These are phyloP conservation scores for Fusarium gaditjirri DNA, from an alignment of 2,329 filamentous ascomycete genomes.

Conservation along the genomic window DNA sequence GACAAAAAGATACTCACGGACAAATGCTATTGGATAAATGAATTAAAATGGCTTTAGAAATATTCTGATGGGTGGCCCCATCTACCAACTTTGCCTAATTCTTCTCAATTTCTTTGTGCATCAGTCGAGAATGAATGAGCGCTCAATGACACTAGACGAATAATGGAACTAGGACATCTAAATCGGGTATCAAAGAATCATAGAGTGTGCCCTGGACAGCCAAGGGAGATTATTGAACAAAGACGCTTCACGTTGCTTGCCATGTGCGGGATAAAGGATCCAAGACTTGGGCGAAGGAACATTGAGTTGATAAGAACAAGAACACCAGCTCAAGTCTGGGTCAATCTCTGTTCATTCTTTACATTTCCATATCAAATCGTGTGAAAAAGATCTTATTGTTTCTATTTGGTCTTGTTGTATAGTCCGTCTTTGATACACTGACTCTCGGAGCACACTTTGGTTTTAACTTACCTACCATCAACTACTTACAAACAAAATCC, in stretches of 20 bases:
- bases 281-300: background rate
- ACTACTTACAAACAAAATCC: background rate
- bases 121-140: background rate
- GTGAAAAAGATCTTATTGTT: background rate
- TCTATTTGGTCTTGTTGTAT: background rate
- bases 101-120: slow-evolving; percentile 18
- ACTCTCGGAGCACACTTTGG: background rate
- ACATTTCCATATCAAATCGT: background rate
- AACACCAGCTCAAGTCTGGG: background rate
- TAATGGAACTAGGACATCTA: slow-evolving; percentile 8
- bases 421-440: background rate
- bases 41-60: background rate
- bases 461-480: background rate
- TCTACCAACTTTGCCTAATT: background rate
- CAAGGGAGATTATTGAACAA: slow-evolving; percentile 8
- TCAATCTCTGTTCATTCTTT: background rate
- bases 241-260: slow-evolving; percentile 8
- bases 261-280: slow-evolving; percentile 13
- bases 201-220: background rate
- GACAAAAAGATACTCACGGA: background rate
- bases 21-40: background rate
- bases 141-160: background rate
- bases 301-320: slow-evolving; percentile 15
- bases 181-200: slow-evolving; percentile 12
- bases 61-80: background rate